Base-by-base conservation (phyloP, 2,329 filamentous ascomycete genomes). In the Colletotrichum sp. region DNA sequence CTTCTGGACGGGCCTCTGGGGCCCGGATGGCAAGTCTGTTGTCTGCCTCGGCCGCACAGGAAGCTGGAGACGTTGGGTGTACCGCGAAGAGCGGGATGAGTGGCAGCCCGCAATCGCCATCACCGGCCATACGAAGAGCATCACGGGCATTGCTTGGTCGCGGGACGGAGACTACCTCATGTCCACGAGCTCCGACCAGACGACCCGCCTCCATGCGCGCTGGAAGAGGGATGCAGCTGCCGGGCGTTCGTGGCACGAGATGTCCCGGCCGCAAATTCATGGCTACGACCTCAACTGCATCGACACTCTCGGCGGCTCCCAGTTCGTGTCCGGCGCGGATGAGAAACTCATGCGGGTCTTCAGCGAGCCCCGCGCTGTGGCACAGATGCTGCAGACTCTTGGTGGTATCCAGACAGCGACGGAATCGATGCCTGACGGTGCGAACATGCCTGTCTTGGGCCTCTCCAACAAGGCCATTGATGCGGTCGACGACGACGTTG, bases 311-410 rank as follows among this genome's bases (percentile, higher is more conserved):
- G 92, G 91, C 9, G 83, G 90, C 9, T 89, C 91, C 9, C 93
- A 93, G 77, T 99, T 99, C 81, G 93, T 98, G 27, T 98, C 96
- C 4, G 97, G 97, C 8, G 97, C 97, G 5, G 97, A 99, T 77
- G 97, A 99, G 86, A 99, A 99, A 84, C 90, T 99, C n/a, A 90
- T 99, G 82, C 93, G 97, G 29, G 96, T 99, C 3, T 99, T 99
- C 83, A 93, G 94, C 79, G 93, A 98, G 83, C 97, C 97, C 8
- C 94, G 92, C 80, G 93, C 93, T 7, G 94, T 98, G 12, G 95
- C 95, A 0, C 87, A 89, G 21, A 89, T 98, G 77, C 88, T 98
- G 4, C 84, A 89, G 72, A 89, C 87, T 11, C 88, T 98, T 4
- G 93, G 92, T 76, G 91, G 90, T 7, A 91, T 95, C 72, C 82